phyloP scores from a whole-genome alignment of 805 yeast genomes.

The Cyberlindnera xylosilytica region DNA sequence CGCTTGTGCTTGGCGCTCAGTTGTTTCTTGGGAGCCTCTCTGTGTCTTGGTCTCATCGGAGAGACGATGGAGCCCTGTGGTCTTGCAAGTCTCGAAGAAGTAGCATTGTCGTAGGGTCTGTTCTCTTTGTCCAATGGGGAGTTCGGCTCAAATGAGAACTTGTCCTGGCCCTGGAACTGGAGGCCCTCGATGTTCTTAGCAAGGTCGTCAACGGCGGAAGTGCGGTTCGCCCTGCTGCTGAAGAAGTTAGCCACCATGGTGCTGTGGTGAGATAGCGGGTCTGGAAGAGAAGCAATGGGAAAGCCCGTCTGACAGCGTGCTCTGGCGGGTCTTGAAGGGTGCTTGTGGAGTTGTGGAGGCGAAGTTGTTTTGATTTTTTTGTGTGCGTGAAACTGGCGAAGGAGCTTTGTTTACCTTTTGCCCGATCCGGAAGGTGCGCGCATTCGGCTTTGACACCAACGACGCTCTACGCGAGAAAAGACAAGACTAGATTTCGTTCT shows the following conservation, averaged over 20 bases:
- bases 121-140: conserved; percentile 42
- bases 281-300: not conserved
- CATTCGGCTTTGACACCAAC: not conserved
- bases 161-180: conserved; percentile 25
- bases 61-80: conserved; percentile 7
- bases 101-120: conserved; percentile 27
- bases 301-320: too few relatives aligned
- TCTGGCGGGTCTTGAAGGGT: not conserved
- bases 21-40: conserved; percentile 10
- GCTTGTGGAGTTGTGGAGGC: not conserved
- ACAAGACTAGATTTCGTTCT: not conserved
- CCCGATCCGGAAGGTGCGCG: conserved; percentile 17
- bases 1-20: conserved; percentile 63
- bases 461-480: not conserved
- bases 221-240: conserved; percentile 19
- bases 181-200: conserved; percentile 27
- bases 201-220: conserved; percentile 24
- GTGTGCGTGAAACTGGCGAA: conserved; percentile 9
- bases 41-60: conserved; percentile 16
- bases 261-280: not conserved
- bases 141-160: conserved; percentile 30
- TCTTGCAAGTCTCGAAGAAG: conserved; percentile 27
- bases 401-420: conserved; percentile 22
- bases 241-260: conserved; percentile 30
- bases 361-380: conserved; percentile 7